Conservation (phyloP, 2,329 filamentous ascomycete species). For the Chlorencoelia australis region DNA sequence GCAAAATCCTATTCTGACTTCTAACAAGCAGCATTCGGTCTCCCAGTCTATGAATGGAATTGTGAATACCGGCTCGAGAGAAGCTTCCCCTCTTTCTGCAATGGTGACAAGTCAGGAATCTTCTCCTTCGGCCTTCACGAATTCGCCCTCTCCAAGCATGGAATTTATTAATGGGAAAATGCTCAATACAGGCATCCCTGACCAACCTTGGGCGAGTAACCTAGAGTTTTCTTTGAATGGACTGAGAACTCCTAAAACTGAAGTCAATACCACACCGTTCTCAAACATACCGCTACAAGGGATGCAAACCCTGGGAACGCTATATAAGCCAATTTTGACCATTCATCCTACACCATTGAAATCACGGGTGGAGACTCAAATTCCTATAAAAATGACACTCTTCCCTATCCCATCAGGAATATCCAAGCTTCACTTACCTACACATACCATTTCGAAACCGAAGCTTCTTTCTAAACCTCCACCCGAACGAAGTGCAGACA, state of each 20-base stretch:
- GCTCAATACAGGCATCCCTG: slow-evolving; percentile 16
- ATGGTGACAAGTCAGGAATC: slow-evolving; percentile 42
- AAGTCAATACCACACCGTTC: slow-evolving; percentile 12
- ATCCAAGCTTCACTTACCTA: slow-evolving; percentile 74
- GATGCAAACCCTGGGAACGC: slow-evolving; percentile 18
- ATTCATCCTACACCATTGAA: slow-evolving; percentile 64
- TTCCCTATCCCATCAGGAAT: slow-evolving; percentile 65
- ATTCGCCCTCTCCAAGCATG: slow-evolving; percentile 37
- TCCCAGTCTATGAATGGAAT: slow-evolving; percentile 41
- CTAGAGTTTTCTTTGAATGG: slow-evolving; percentile 14
- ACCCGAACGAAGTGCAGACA: slow-evolving; percentile 58
- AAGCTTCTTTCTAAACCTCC: slow-evolving; percentile 73
- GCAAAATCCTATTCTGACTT: slow-evolving; percentile 18
- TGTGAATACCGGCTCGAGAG: slow-evolving; percentile 38
- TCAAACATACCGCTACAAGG: slow-evolving; percentile 15
- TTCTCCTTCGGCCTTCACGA: slow-evolving; percentile 38
- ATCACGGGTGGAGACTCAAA: slow-evolving; percentile 93
- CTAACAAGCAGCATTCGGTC: slow-evolving; percentile 39
- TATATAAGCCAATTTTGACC: slow-evolving; percentile 36
- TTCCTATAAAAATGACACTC: slow-evolving; percentile 74
- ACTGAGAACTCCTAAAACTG: slow-evolving; percentile 7
- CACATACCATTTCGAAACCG: slow-evolving; percentile 87
- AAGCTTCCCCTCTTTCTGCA: slow-evolving; percentile 44
- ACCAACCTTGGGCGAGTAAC: slow-evolving; percentile 28
- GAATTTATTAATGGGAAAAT: slow-evolving; percentile 31